These are phyloP conservation scores for Tuber calosporum DNA, from an alignment of 495 filamentous ascomycete genomes.

Conservation along the genomic window DNA sequence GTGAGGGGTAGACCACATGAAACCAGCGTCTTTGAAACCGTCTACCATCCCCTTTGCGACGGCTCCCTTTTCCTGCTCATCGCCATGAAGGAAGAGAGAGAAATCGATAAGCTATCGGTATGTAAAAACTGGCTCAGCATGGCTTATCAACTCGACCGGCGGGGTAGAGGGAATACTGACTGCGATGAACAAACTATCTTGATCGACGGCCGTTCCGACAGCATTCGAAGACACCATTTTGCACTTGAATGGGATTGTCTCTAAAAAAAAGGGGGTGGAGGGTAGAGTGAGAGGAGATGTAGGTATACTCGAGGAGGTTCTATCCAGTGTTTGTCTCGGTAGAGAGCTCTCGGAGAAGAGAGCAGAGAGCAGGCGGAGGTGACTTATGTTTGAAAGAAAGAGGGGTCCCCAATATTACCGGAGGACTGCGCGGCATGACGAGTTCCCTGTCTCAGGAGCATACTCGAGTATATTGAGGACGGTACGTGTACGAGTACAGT, in stretches of 20 bases:
- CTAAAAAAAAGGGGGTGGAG: neutral
- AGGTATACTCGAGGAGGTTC: neutral
- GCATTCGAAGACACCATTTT: conserved; percentile 24
- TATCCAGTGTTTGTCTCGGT: neutral
- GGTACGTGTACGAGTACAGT: too few relatives aligned
- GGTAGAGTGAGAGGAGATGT: neutral
- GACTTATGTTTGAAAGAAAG: neutral
- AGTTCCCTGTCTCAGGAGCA: neutral
- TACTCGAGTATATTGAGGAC: too few relatives aligned
- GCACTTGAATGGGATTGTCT: neutral
- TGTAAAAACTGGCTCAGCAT: conserved; percentile 4
- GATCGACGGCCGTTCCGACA: conserved; percentile 53
- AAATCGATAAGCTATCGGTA: conserved; percentile 73
- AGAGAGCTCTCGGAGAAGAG: neutral
- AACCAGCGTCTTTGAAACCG: conserved; percentile 80
- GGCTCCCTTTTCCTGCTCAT: conserved; percentile 54
- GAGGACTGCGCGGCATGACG: neutral
- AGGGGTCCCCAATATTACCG: neutral
- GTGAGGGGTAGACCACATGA: conserved; percentile 48
- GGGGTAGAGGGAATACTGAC: conserved; percentile 43
- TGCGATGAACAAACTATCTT: conserved; percentile 63
- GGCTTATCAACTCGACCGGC: neutral
- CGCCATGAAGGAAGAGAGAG: conserved; percentile 61
- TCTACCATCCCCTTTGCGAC: conserved; percentile 65
- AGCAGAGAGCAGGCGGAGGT: neutral